Evolutionary conservation across 306 rosid genomes (phyloP).

Genomic region (Cucurbita argyrosperma): DNA sequence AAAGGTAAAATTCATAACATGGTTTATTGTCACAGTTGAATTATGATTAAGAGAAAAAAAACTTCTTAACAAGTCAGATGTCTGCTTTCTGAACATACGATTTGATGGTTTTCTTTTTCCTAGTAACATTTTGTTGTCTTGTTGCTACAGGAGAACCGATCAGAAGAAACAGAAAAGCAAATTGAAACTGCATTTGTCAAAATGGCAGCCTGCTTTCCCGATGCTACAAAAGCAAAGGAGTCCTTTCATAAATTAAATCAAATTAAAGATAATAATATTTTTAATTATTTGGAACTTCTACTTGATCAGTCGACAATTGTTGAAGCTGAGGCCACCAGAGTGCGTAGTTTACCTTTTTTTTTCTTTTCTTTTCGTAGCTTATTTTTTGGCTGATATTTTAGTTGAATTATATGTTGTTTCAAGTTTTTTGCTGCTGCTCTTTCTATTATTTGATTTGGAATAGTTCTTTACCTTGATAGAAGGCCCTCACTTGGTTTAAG

Average conservation of each 20-base stretch:
- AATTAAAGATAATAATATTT: slow-evolving; percentile 55
- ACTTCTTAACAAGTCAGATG: background rate
- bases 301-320: slow-evolving; percentile 36
- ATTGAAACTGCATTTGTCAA: slow-evolving; percentile 30
- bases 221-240: slow-evolving; percentile 61
- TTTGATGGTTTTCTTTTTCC: slow-evolving; percentile 7
- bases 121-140: background rate
- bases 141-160: slow-evolving; percentile 44
- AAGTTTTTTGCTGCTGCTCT: background rate
- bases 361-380: slow-evolving; percentile 3
- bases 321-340: slow-evolving; percentile 33
- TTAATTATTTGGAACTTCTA: slow-evolving; percentile 41
- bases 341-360: slow-evolving; percentile 28
- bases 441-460: background rate
- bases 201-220: slow-evolving; percentile 62
- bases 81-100: background rate
- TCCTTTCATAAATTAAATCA: slow-evolving; percentile 53
- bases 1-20: background rate
- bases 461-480: background rate
- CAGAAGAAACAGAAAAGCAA: slow-evolving; percentile 47
- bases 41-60: background rate
- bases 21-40: background rate
- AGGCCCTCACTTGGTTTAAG: no score
- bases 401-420: background rate
- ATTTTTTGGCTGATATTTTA: background rate